Evolutionary conservation across 2,329 filamentous ascomycete species (phyloP).

Genomic region (Pestalotiopsis sp.): DNA sequence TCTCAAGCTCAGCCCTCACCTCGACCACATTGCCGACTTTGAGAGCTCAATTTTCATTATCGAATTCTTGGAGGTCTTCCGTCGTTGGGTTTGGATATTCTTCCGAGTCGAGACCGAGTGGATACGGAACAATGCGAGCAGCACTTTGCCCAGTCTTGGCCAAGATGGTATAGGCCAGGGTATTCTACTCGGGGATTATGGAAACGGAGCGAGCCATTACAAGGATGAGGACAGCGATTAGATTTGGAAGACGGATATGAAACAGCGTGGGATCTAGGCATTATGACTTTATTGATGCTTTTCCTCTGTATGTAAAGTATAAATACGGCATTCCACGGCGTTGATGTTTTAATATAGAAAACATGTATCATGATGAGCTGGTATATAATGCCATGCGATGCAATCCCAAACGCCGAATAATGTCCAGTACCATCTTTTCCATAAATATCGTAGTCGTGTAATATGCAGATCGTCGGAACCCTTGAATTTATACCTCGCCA

Average conservation of each 20-base stretch:
- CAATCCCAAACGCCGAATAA: neutral
- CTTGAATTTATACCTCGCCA: neutral
- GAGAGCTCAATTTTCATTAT: conserved; percentile 89
- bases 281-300: neutral
- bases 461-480: neutral
- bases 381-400: neutral
- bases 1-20: conserved; percentile 79
- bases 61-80: conserved; percentile 82
- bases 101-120: conserved; percentile 94
- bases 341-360: neutral
- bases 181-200: conserved; percentile 70
- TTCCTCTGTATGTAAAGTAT: neutral
- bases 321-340: neutral
- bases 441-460: neutral
- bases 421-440: neutral
- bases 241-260: neutral
- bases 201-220: conserved; percentile 45
- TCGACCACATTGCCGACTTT: conserved; percentile 83
- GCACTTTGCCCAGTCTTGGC: neutral
- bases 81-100: conserved; percentile 97
- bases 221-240: conserved; percentile 59
- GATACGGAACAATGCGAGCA: conserved; percentile 57
- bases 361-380: neutral
- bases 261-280: neutral
- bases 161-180: conserved; percentile 45